Percentiles rank a stretch among this genome's conserved stretches.
Evolutionary conservation across 192 early-diverging fungal species (phyloP).

Genomic region (Podochytrium sp.): DNA sequence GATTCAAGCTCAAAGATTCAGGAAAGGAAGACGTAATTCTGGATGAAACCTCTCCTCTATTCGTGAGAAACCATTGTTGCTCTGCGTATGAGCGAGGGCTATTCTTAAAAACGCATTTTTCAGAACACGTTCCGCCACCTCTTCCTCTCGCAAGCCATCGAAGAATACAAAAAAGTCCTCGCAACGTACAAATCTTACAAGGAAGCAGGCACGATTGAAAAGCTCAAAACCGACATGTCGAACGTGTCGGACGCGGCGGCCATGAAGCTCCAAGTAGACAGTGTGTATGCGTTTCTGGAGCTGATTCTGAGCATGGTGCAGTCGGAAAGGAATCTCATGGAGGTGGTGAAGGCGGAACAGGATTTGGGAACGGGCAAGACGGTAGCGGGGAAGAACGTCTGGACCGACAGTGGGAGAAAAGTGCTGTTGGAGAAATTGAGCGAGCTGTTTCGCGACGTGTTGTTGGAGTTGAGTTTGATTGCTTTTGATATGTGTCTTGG

Average conservation of each 20-base stretch:
- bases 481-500: not conserved
- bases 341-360: constrained; percentile 14
- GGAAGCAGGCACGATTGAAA: not conserved
- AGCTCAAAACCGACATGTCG: not conserved
- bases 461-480: not conserved
- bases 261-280: too few relatives aligned
- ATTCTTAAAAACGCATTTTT: too few relatives aligned
- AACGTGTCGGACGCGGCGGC: not conserved
- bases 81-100: too few relatives aligned
- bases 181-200: not conserved
- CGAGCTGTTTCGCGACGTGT: not conserved
- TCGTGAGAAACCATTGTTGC: constrained; percentile 6
- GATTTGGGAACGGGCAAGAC: not conserved
- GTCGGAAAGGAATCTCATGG: not conserved
- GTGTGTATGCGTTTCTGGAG: not conserved
- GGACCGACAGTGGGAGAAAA: not conserved
- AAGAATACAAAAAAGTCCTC: constrained; percentile 1
- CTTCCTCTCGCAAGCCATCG: constrained; percentile 1
- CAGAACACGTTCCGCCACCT: constrained; percentile 19
- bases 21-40: not conserved
- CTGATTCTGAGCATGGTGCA: not conserved
- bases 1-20: not conserved
- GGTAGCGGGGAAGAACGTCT: not conserved
- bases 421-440: not conserved
- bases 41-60: constrained; percentile 20